Evolutionary conservation across 2,329 filamentous ascomycete species (phyloP), one percentile per base, ranked within the genome.

Genomic region (Xylariaceae sp.): DNA sequence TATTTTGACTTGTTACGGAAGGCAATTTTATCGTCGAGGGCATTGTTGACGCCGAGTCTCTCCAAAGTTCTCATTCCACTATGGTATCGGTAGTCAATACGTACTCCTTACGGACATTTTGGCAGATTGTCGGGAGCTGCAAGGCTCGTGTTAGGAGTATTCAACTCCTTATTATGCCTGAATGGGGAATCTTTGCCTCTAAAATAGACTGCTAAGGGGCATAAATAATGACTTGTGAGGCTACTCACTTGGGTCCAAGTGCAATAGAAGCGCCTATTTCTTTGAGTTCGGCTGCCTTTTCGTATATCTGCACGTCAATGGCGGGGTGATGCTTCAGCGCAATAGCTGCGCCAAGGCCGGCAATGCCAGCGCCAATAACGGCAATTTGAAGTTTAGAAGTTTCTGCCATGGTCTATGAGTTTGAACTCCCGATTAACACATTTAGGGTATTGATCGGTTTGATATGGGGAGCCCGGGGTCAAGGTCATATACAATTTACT

Each of bases 191-290:
- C n/a, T n/a, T n/a, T n/a, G n/a, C n/a, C n/a, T n/a, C n/a, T n/a
- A n/a, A n/a, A n/a, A n/a, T n/a, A n/a, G n/a, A n/a, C n/a, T n/a
- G n/a, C n/a, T n/a, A n/a, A n/a, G n/a, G n/a, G n/a, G n/a, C n/a
- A n/a, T n/a, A n/a, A n/a, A n/a, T n/a, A n/a, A n/a, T n/a, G n/a
- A n/a, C n/a, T n/a, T n/a, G n/a, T n/a, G n/a, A n/a, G n/a, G n/a
- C n/a, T n/a, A n/a, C n/a, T n/a, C n/a, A n/a, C n/a, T 83, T 83
- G 1, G 80, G 79, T 2, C 81, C 80, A 3, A 82, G 70, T 1
- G 77, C 79, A 18, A 81, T 79, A 2, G 76, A 77, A 0, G 79
- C 77, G 7, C 79, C 78, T 23, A 80, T 74, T 52, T 81, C 77
- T 53, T 70, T 74, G 40, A 80, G 74, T 57, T 78, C 75, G 1